These are phyloP conservation scores for Beauveria caledonica DNA, from an alignment of 2,329 filamentous ascomycete species.

Conservation along the genomic window DNA sequence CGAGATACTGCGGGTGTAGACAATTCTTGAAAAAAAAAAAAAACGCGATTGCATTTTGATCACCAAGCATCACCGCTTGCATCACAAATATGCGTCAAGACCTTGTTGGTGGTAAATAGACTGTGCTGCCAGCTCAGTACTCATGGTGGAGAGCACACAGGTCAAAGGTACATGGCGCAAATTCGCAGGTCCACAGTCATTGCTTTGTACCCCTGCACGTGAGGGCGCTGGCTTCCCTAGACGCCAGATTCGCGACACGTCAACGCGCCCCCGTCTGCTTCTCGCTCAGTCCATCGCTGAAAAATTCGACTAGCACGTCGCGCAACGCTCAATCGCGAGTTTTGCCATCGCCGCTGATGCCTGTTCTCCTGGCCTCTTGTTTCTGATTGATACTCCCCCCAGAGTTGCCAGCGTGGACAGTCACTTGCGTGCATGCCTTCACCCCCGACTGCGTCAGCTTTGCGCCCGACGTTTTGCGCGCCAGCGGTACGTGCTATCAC, in stretches of 20 bases:
- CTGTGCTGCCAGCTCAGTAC: not conserved
- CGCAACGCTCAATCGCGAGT: not conserved
- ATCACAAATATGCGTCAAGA: not conserved
- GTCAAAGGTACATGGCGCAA: conserved; percentile 1
- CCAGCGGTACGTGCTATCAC: not conserved
- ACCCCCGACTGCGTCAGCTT: not conserved
- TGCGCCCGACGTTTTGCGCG: not conserved
- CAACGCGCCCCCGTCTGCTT: conserved; percentile 8
- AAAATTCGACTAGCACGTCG: not conserved
- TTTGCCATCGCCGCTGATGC: conserved; percentile 1
- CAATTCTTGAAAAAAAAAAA: not conserved
- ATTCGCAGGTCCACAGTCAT: not conserved
- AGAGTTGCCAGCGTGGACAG: not conserved
- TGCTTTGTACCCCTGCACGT: conserved; percentile 7
- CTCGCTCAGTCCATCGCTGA: not conserved
- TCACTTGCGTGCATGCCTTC: not conserved
- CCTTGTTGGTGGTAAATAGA: not conserved
- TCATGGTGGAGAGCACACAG: conserved; percentile 3
- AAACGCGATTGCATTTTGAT: not conserved
- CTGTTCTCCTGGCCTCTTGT: not conserved
- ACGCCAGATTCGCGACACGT: conserved; percentile 11
- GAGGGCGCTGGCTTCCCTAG: conserved; percentile 7
- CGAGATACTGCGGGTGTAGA: not conserved
- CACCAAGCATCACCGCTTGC: not conserved
- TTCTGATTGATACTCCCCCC: not conserved